These are phyloP conservation scores for Pueraria montana DNA, from an alignment of 306 rosid species.

Conservation along the genomic window DNA sequence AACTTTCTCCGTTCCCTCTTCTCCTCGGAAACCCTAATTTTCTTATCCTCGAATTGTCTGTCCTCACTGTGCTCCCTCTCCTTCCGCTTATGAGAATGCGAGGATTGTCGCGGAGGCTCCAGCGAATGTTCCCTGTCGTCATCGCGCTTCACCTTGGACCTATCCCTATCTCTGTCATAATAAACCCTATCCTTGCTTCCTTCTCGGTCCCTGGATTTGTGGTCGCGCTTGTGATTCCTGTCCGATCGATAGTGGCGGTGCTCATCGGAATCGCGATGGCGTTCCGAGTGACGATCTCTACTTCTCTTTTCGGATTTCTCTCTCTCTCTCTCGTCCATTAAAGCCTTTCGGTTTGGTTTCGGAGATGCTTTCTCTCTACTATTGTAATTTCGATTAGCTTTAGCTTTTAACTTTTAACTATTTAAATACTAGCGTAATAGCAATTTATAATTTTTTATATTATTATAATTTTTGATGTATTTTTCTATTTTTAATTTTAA, in stretches of 20 bases:
- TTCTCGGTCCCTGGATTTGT: conserved; percentile 51
- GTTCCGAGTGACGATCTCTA: conserved; percentile 59
- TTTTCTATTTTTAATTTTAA: too few relatives aligned
- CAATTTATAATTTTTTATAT: too few relatives aligned
- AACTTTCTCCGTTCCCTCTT: conserved; percentile 64
- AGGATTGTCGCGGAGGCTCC: conserved; percentile 53
- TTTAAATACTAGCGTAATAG: too few relatives aligned
- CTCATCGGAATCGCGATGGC: conserved; percentile 63
- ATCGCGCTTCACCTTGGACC: conserved; percentile 45
- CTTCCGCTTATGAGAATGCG: conserved; percentile 75
- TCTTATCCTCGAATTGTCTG: conserved; percentile 68
- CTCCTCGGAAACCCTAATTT: conserved; percentile 69
- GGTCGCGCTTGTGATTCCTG: conserved; percentile 63
- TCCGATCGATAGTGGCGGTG: conserved; percentile 67
- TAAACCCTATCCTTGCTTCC: conserved; percentile 47
- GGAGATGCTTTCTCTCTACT: background rate
- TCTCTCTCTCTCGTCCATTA: conserved; percentile 69
- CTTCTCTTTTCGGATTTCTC: conserved; percentile 68
- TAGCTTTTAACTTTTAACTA: too few relatives aligned
- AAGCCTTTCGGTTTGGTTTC: conserved; percentile 54
- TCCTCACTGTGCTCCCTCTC: conserved; percentile 76
- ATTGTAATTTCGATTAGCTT: background rate
- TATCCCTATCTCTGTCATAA: conserved; percentile 46
- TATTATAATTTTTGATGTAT: too few relatives aligned
- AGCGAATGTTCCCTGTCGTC: conserved; percentile 50